phyloP scores from a whole-genome alignment of 192 early-diverging fungal species.

The Entophlyctis helioformis region DNA sequence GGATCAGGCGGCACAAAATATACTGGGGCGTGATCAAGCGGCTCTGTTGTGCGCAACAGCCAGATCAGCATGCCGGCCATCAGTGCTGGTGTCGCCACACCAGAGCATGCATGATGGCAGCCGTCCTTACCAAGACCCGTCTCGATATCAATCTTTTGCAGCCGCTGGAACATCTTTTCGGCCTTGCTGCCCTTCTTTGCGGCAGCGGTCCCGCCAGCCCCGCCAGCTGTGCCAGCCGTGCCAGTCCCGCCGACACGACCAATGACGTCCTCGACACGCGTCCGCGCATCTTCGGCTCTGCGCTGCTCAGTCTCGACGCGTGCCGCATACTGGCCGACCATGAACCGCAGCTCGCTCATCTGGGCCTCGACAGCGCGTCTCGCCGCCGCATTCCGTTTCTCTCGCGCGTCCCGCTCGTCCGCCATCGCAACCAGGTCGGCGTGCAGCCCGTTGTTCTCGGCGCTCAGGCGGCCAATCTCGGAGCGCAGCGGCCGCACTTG shows the following conservation, averaged over 20 bases:
- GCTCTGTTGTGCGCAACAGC: conserved; percentile 10
- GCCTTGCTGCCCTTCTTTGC: conserved; percentile 4
- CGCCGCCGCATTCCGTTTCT: conserved; percentile 3
- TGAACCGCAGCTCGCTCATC: conserved; percentile 27
- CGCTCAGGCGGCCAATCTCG: conserved; percentile 25
- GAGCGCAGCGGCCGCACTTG: conserved; percentile 13
- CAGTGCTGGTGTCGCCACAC: too few species aligned
- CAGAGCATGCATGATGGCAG: not conserved
- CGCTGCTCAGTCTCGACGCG: conserved; percentile 22
- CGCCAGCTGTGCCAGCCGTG: too few species aligned
- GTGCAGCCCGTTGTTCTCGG: conserved; percentile 38
- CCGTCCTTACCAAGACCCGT: conserved; percentile 27
- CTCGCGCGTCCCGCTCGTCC: conserved; percentile 27
- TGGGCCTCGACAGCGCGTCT: conserved; percentile 18
- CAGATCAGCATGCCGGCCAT: not conserved
- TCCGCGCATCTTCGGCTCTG: conserved; percentile 17
- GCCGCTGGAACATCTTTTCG: conserved; percentile 29
- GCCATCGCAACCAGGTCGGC: conserved; percentile 16
- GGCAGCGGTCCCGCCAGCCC: not conserved
- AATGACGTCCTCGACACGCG: conserved; percentile 27
- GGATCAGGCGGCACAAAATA: conserved; percentile 23
- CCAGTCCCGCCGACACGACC: conserved; percentile 13
- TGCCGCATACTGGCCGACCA: conserved; percentile 27
- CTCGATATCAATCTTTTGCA: conserved; percentile 46
- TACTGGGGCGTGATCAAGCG: conserved; percentile 6